phyloP scores from a whole-genome alignment of 805 yeast genomes.

The Kluyveromyces nonfermentans region DNA sequence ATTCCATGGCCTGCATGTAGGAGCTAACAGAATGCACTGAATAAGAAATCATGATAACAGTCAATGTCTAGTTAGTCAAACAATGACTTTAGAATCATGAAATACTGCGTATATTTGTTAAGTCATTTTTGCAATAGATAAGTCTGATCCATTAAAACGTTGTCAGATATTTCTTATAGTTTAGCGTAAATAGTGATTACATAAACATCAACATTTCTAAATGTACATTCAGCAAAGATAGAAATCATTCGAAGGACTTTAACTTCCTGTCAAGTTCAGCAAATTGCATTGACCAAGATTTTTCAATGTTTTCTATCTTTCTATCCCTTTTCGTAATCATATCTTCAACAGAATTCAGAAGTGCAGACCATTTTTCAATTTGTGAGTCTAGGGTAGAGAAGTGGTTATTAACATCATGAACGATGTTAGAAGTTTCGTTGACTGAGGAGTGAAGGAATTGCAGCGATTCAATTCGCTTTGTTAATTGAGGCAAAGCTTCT shows the following conservation, averaged over 20 bases:
- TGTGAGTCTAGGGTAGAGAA: conserved; percentile 17
- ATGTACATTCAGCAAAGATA: not conserved
- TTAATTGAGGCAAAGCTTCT: conserved; percentile 19
- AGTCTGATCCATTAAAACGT: too few relatives aligned
- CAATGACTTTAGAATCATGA: too few relatives aligned
- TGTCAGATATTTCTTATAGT: not conserved
- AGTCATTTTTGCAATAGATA: too few relatives aligned
- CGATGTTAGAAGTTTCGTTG: conserved; percentile 10
- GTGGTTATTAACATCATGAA: conserved; percentile 13
- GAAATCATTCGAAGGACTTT: not conserved
- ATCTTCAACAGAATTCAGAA: conserved; percentile 11
- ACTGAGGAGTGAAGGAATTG: conserved; percentile 17
- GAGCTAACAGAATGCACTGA: conserved; percentile 61
- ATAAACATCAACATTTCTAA: too few relatives aligned
- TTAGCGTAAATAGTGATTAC: not conserved
- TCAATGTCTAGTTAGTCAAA: not conserved
- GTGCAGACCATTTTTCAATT: conserved; percentile 21
- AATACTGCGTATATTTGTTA: too few relatives aligned
- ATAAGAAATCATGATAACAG: conserved; percentile 38
- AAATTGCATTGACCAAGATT: not conserved
- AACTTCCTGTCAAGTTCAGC: conserved; percentile 3
- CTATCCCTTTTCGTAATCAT: conserved; percentile 11
- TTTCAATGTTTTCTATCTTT: conserved; percentile 5
- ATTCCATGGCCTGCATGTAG: conserved; percentile 69
- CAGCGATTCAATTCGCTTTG: conserved; percentile 21